These are phyloP conservation scores for Xanthoparmelia taractica DNA, from an alignment of 495 filamentous ascomycete species.

Conservation along the genomic window DNA sequence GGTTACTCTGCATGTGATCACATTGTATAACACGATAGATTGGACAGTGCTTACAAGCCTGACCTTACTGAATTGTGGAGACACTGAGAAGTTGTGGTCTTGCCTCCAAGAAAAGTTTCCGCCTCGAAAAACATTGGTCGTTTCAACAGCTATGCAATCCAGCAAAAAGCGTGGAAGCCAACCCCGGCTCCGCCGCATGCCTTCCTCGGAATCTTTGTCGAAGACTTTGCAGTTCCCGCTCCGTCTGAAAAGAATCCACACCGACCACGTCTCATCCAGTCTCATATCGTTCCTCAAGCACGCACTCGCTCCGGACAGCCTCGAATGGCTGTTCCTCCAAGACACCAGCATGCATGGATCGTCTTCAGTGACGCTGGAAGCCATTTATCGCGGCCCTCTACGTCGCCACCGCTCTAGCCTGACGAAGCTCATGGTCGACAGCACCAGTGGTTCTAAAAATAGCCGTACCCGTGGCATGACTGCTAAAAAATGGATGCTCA, in stretches of 20 bases:
- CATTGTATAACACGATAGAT: constrained; percentile 65
- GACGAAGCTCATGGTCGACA: constrained; percentile 71
- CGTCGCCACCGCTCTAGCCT: constrained; percentile 66
- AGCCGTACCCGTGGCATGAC: constrained; percentile 35
- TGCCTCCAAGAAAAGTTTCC: constrained; percentile 64
- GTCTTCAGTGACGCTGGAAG: constrained; percentile 57
- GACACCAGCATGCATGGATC: constrained; percentile 54
- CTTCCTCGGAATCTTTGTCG: constrained; percentile 13
- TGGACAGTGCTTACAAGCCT: constrained; percentile 71
- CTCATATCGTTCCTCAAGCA: constrained; percentile 81
- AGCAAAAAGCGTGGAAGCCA: constrained; percentile 1
- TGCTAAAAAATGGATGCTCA: constrained; percentile 73
- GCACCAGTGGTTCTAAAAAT: constrained; percentile 42
- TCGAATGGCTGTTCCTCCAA: constrained; percentile 80
- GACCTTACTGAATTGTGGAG: constrained; percentile 71
- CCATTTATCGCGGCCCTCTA: constrained; percentile 67
- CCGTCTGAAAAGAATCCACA: constrained; percentile 72
- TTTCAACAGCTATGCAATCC: constrained; percentile 14
- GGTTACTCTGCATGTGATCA: constrained; percentile 62
- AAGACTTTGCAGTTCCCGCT: constrained; percentile 54
- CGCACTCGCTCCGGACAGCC: constrained; percentile 72
- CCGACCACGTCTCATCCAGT: constrained; percentile 66
- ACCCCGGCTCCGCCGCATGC: constrained; percentile 16
- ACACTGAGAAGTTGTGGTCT: constrained; percentile 77
- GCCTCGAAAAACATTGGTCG: constrained; percentile 38